These are phyloP conservation scores for Ceratobasidium sp. DNA, from an alignment of 1,284 basidiomycete species.

Conservation along the genomic window DNA sequence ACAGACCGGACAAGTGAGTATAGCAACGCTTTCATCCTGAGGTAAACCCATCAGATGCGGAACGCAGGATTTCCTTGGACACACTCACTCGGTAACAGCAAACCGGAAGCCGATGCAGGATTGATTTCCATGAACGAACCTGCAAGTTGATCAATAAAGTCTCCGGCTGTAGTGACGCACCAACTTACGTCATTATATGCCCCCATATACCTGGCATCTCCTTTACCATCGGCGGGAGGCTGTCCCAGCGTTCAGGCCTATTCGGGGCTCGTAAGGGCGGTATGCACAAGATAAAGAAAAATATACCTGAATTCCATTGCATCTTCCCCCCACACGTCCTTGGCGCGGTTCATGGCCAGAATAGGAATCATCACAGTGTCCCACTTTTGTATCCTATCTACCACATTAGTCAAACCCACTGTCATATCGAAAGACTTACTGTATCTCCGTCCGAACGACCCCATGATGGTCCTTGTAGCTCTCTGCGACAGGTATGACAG, in stretches of 20 bases:
- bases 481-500: constrained; percentile 54
- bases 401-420: not conserved
- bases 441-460: constrained; percentile 54
- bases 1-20: constrained; percentile 50
- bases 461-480: constrained; percentile 60
- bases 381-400: constrained; percentile 32
- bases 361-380: constrained; percentile 39
- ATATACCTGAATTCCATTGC: constrained; percentile 44
- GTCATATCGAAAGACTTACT: constrained; percentile 49
- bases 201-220: constrained; percentile 68
- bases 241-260: constrained; percentile 70
- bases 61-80: not conserved
- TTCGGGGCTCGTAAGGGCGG: not conserved
- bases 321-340: too few relatives aligned
- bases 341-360: too few relatives aligned
- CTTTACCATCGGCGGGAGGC: constrained; percentile 59
- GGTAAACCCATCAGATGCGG: constrained; percentile 47
- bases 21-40: constrained; percentile 52
- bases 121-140: constrained; percentile 51
- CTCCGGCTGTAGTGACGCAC: not conserved
- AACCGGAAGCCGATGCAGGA: constrained; percentile 77
- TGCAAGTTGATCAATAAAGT: not conserved
- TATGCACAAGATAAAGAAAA: not conserved
- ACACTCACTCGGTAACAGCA: constrained; percentile 67
- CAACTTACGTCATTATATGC: constrained; percentile 67